Base-by-base conservation (phyloP, 1,284 basidiomycete genomes). In the Trichosporon asahii region DNA sequence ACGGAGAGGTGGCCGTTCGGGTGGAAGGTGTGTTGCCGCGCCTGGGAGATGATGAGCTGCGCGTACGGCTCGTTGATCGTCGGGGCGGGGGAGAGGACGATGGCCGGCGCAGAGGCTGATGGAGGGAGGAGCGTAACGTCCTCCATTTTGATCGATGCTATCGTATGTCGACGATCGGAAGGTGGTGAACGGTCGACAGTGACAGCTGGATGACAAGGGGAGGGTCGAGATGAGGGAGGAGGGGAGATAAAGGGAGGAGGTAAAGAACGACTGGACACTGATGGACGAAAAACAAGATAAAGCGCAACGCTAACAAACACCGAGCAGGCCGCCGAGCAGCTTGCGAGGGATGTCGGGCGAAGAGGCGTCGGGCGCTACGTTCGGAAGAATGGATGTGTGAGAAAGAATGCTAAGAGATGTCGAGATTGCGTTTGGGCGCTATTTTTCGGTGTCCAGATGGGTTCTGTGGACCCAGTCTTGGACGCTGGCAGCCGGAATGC, bases 241-340 rank as follows among this genome's bases (percentile, higher is more conserved):
- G 31, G 31, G 31, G 31, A 37, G 35, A 37, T 37, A 37, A 37
- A 18, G 8, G 15, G 25, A 60, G 27, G 55, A 29, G 55, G 55
- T 61, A 33, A 61, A 33, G 57, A 61, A 61, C 11, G 57, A 61
- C 57, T 29, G 29, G 57, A 53, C 49, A 53, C 57, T 61, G 29
- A 8, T 31, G 57, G 3, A 60, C 35, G 27, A 60, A 57, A 12
- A 25, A 60, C 11, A 21, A 57, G 14, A 57, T 14, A 6, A 57
- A 57, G 55, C 12, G 55, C 23, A 15, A 57, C 25, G 23, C 23
- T 60, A 15, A 23, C 53, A n/a, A 18, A 61, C 57, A 61, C 57
- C 27, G 27, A 33, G 23, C 57, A n/a, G 29, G n/a, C 14, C 27
- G 1, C 25, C 55, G 55, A 60, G 55, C 9, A 25, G 31, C 31